Evolutionary conservation across 495 filamentous ascomycete species (phyloP).

Genomic region (Aspergillus asperescens): DNA sequence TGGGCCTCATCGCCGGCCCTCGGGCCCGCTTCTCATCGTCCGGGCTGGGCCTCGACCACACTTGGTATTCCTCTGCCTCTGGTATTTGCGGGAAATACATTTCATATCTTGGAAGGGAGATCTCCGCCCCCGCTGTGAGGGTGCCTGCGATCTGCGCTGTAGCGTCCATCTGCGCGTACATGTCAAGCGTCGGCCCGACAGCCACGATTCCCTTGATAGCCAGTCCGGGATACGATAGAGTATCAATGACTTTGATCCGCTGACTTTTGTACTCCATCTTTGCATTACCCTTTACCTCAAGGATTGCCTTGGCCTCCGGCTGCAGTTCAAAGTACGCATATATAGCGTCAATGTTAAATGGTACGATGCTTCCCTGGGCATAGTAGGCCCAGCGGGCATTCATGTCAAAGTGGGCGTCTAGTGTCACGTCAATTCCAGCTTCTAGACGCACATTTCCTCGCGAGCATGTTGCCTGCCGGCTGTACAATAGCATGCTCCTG

Average conservation of each 20-base stretch:
- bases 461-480: background rate
- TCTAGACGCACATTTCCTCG: background rate
- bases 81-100: constrained; percentile 23
- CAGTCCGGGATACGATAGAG: constrained; percentile 25
- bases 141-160: background rate
- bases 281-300: constrained; percentile 19
- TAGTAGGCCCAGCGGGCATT: constrained; percentile 21
- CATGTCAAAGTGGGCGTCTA: constrained; percentile 21
- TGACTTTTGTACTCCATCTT: constrained; percentile 11
- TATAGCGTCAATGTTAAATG: constrained; percentile 6
- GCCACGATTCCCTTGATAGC: constrained; percentile 33
- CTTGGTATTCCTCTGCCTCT: background rate
- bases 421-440: constrained; percentile 14
- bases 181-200: constrained; percentile 29
- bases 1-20: background rate
- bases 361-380: constrained; percentile 18
- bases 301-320: constrained; percentile 8
- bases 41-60: background rate
- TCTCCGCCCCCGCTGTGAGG: constrained; percentile 11
- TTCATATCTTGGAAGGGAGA: constrained; percentile 17
- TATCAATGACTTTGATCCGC: constrained; percentile 24
- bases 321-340: constrained; percentile 22
- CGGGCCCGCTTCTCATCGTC: background rate
- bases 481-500: constrained; percentile 2
- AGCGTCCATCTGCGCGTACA: constrained; percentile 19